Evolutionary conservation across 176 grass and related monocot species (phyloP), one percentile per base, ranked within the genome.

Genomic region (Luzula sylvatica): DNA sequence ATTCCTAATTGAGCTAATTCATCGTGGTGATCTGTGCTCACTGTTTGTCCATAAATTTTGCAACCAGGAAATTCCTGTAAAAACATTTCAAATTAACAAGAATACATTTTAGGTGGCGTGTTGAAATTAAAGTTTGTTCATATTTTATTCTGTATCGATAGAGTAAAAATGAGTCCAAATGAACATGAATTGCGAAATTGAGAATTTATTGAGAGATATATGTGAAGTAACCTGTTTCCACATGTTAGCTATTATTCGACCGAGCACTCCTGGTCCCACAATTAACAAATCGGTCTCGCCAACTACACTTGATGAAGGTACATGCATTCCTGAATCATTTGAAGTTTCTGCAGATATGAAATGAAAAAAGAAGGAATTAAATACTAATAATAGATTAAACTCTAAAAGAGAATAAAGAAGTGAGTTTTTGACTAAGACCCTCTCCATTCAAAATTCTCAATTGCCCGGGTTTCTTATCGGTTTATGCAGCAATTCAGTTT

Each of bases 201-300:
- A 50, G 46, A 21, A 23, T 1, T 22, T 6, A 56, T 20, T 20
- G 21, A 56, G 3, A 2, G 30, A 15, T 35, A 35, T 35, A 55
- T 27, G n/a, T 53, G 7, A 8, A 41, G 61, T 28, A 66, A 95
- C 84, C 74, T 89, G 70, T 45, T 68, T 61, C 90, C 90, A 95
- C 20, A 82, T 76, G 26, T 85, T 55, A 32, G 90, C 90, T 35
- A 95, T 72, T 32, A 89, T 68, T 38, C 80, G 74, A 11, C 84
- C 90, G 38, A 95, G 90, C 50, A 89, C 84, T 65, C 90, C 90
- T 26, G 84, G 84, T 7, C 84, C 90, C 21, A 95, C 77, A 63
- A 95, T 89, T 26, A 96, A 65, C 38, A 89, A 38, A 82, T 96
- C 77, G 63, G 78, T 79, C 50, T 78, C 32, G 12, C 67, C 74